Percentiles rank a stretch among this genome's conserved stretches.
Conservation (phyloP, 1,284 basidiomycete genomes). For the Blastosporella zonata region DNA sequence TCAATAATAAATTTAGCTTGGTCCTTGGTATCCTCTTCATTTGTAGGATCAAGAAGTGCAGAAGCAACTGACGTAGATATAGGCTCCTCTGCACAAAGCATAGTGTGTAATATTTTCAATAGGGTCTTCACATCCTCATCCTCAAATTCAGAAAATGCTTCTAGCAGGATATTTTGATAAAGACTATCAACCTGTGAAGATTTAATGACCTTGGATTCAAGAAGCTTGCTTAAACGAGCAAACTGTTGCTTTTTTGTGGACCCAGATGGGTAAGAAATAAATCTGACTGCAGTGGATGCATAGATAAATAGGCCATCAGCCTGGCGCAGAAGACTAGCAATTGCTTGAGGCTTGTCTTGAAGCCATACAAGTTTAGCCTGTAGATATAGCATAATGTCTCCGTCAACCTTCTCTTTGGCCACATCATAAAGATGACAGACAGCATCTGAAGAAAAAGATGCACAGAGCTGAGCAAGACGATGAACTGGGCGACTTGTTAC, state of each 20-base stretch:
- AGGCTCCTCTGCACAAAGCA: conserved; percentile 3
- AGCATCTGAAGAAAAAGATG: conserved; percentile 9
- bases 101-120: conserved; percentile 11
- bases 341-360: conserved; percentile 2
- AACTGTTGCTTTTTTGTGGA: conserved; percentile 11
- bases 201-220: background rate
- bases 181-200: conserved; percentile 12
- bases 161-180: conserved; percentile 17
- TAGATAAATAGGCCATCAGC: conserved; percentile 23
- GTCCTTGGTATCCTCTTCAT: background rate
- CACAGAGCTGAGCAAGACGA: conserved; percentile 18
- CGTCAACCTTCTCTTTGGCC: conserved; percentile 8
- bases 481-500: conserved; percentile 15
- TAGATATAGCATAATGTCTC: conserved; percentile 14
- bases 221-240: background rate
- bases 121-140: background rate
- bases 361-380: background rate
- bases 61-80: background rate
- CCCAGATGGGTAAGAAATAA: conserved; percentile 6
- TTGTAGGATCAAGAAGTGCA: background rate
- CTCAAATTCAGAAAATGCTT: conserved; percentile 9
- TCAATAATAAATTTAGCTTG: conserved; percentile 4
- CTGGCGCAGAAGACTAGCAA: conserved; percentile 10
- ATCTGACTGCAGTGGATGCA: conserved; percentile 23
- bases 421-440: conserved; percentile 14